A percentile compares a stretch with the other conserved stretches of the same genome.
Conservation (phyloP, 2,329 filamentous ascomycete genomes). For the Chalaropsis thielavioides region DNA sequence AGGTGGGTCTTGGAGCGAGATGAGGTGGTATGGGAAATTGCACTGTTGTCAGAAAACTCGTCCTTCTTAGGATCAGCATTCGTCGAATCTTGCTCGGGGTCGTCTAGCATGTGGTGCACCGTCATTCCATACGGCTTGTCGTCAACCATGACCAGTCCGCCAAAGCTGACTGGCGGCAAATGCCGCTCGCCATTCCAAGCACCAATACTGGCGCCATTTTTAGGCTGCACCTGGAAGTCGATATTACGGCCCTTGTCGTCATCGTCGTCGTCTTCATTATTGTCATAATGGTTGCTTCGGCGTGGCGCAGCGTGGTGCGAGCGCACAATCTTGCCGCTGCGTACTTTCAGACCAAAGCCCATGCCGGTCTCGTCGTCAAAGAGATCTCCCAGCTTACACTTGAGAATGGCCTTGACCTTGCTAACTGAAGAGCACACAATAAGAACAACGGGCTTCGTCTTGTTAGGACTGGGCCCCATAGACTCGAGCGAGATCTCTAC, state of each 20-base stretch:
- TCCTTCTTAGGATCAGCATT: background rate
- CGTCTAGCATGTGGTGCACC: constrained; percentile 90
- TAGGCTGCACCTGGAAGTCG: constrained; percentile 61
- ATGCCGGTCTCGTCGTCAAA: constrained; percentile 43
- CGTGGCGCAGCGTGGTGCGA: constrained; percentile 38
- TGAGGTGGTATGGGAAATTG: background rate
- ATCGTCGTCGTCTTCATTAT: constrained; percentile 23
- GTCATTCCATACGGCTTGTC: constrained; percentile 83
- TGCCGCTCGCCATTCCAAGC: constrained; percentile 77
- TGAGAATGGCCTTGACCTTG: constrained; percentile 57
- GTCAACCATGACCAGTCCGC: constrained; percentile 74
- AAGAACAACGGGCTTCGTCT: constrained; percentile 56
- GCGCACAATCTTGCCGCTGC: constrained; percentile 50
- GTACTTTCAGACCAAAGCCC: constrained; percentile 55
- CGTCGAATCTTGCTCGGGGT: constrained; percentile 31
- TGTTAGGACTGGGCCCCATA: constrained; percentile 52
- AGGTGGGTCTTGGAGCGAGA: background rate
- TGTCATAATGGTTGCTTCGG: background rate
- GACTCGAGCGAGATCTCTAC: constrained; percentile 65
- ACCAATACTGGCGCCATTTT: constrained; percentile 83
- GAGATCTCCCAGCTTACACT: constrained; percentile 48
- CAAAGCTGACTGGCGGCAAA: constrained; percentile 79
- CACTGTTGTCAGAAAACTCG: constrained; percentile 1
- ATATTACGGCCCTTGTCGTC: constrained; percentile 44
- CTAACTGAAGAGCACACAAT: constrained; percentile 62